Percentiles rank a stretch among this genome's conserved stretches.
phyloP scores from a whole-genome alignment of 2,329 filamentous ascomycete species.

The Didymella sp. region DNA sequence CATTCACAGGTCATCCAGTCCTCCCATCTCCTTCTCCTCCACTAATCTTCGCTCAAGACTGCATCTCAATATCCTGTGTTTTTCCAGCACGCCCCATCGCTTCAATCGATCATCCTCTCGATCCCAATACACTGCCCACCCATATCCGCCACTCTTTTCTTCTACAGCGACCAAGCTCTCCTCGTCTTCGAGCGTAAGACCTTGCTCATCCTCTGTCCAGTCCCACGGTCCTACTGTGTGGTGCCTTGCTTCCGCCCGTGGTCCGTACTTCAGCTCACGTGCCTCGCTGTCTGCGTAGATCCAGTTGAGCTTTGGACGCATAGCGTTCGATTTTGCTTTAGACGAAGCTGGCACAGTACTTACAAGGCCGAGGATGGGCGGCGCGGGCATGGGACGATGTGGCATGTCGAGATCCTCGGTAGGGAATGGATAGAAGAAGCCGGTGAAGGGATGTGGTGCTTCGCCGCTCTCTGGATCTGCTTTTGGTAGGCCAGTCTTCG shows the following conservation, averaged over 20 bases:
- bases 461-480: constrained; percentile 29
- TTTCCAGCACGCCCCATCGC: constrained; percentile 46
- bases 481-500: constrained; percentile 38
- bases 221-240: constrained; percentile 83
- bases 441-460: constrained; percentile 57
- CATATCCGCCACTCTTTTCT: constrained; percentile 54
- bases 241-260: constrained; percentile 72
- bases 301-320: constrained; percentile 67
- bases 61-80: constrained; percentile 53
- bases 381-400: constrained; percentile 41
- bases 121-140: constrained; percentile 63
- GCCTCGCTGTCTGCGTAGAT: constrained; percentile 69
- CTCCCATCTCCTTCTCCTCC: constrained; percentile 28
- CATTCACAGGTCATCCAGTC: constrained; percentile 14
- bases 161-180: constrained; percentile 65
- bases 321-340: constrained; percentile 18
- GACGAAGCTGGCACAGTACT: constrained; percentile 55
- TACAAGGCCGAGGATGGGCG: constrained; percentile 57
- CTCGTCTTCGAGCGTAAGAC: constrained; percentile 62
- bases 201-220: constrained; percentile 69
- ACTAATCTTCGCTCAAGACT: constrained; percentile 54
- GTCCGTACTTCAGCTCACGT: constrained; percentile 67
- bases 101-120: constrained; percentile 55
- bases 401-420: constrained; percentile 53
- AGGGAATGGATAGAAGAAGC: constrained; percentile 59